phyloP scores from a whole-genome alignment of 2,329 filamentous ascomycete genomes.

The Hypoxylon sp. region DNA sequence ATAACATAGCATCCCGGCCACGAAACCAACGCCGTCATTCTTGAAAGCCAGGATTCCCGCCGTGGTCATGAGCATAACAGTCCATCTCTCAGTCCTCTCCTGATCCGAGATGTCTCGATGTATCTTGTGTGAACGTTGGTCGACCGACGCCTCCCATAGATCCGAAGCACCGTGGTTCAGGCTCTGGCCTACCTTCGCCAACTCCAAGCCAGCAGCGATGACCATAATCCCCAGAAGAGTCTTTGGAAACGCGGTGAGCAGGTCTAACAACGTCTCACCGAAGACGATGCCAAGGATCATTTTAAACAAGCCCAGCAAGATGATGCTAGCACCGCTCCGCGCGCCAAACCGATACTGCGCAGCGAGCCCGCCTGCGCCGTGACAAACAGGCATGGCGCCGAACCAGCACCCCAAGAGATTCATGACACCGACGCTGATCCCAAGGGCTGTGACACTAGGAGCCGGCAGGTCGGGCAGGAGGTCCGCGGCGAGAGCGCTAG shows the following conservation, averaged over 20 bases:
- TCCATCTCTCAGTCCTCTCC: constrained; percentile 83
- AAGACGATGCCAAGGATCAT: constrained; percentile 81
- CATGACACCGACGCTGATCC: constrained; percentile 85
- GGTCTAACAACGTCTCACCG: constrained; percentile 78
- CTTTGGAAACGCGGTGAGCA: constrained; percentile 81
- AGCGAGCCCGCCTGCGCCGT: constrained; percentile 91
- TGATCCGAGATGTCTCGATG: constrained; percentile 72
- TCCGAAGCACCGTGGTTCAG: constrained; percentile 80
- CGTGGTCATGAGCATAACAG: constrained; percentile 90
- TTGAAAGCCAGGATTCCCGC: constrained; percentile 86
- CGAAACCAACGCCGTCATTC: constrained; percentile 90
- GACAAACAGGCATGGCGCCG: constrained; percentile 91
- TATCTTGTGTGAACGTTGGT: constrained; percentile 57
- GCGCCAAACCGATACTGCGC: constrained; percentile 94
- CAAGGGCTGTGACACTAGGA: constrained; percentile 82
- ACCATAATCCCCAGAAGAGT: constrained; percentile 89
- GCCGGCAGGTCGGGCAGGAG: constrained; percentile 78
- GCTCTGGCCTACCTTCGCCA: constrained; percentile 87
- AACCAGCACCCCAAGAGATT: constrained; percentile 92
- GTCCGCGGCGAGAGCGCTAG: constrained; percentile 82
- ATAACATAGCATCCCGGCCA: constrained; percentile 85
- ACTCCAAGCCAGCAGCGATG: constrained; percentile 87
- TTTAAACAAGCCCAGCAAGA: constrained; percentile 84
- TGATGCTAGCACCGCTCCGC: constrained; percentile 85
- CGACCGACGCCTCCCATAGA: constrained; percentile 69